These are phyloP conservation scores for Rutstroemia sp. DNA, from an alignment of 2,329 filamentous ascomycete genomes.

Conservation along the genomic window DNA sequence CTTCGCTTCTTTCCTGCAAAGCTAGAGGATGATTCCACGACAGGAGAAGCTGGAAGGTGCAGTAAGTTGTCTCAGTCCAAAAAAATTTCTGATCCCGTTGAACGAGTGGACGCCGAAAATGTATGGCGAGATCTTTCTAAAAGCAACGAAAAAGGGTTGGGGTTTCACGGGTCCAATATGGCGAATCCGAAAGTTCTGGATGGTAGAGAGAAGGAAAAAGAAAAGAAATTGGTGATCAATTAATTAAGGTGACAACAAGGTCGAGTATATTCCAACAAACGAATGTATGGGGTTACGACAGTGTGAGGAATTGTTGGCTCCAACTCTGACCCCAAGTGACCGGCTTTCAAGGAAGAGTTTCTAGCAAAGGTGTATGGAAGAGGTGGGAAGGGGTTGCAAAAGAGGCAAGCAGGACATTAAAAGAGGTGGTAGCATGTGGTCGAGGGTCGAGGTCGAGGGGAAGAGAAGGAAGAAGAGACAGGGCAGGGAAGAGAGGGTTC, in stretches of 20 bases:
- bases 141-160: not conserved
- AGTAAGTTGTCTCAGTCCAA: slow-evolving; percentile 5
- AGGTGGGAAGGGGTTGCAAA: not conserved
- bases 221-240: not conserved
- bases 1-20: not conserved
- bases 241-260: not conserved
- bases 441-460: not conserved
- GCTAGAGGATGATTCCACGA: not conserved
- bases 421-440: too few species aligned
- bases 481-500: not conserved
- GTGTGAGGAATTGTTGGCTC: not conserved
- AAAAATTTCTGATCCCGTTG: not conserved
- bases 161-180: slow-evolving; percentile 1
- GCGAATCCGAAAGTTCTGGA: not conserved
- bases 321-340: not conserved
- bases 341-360: not conserved
- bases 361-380: not conserved
- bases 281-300: not conserved
- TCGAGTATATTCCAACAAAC: not conserved
- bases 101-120: not conserved
- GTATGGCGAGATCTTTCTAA: not conserved
- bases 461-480: not conserved
- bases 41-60: slow-evolving; percentile 1
- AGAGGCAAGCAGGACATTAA: too few species aligned
- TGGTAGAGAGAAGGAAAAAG: not conserved